Evolutionary conservation across 129 eudicot species (phyloP), one percentile per base, ranked within the genome.

Genomic region (carrot (Daucus carota)): DNA sequence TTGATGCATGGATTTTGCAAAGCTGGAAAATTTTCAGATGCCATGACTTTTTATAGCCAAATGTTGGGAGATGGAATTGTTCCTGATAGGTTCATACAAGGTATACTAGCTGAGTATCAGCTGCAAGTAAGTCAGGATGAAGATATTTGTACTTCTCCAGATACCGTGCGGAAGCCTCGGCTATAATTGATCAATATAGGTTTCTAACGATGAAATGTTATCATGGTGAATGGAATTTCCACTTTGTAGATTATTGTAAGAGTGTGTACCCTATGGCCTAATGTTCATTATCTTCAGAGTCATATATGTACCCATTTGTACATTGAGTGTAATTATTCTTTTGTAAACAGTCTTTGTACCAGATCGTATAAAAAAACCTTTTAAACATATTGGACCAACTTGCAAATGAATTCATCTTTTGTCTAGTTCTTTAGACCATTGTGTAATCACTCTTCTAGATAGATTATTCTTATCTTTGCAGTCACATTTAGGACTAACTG

Each of bases 1-100:
- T 68, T 90, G 78, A 86, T 90, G 43, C 86, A 62, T 74, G 96
- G 90, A 22, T 86, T 73, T 65, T 90, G 90, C 75, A 86, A 83
- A 75, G 86, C 78, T 71, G 91, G 92, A 28, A 84, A 80, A 59
- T 74, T 86, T 46, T 59, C 57, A 4, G 90, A 86, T 38, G 96
- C 91, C 20, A 62, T 66, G 71, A 32, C 79, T 31, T 38, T 90
- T 62, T 88, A 82, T 80, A 43, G 81, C 8, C 84, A 65, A 29
- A 86, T 90, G 90, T 31, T 86, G 40, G 78, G 73, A 74, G 81
- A 88, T 20, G 90, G 89, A 31, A 75, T 88, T 8, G 36, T 78
- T 70, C 86, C 89, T 5, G 96, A 90, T 84, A 74, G 59, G 72
- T 67, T 82, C 16, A 54, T 90, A 66, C 77, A 70, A 45, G 48